Base-by-base conservation (phyloP, 2,329 filamentous ascomycete species). In the Cercospora sp. region DNA sequence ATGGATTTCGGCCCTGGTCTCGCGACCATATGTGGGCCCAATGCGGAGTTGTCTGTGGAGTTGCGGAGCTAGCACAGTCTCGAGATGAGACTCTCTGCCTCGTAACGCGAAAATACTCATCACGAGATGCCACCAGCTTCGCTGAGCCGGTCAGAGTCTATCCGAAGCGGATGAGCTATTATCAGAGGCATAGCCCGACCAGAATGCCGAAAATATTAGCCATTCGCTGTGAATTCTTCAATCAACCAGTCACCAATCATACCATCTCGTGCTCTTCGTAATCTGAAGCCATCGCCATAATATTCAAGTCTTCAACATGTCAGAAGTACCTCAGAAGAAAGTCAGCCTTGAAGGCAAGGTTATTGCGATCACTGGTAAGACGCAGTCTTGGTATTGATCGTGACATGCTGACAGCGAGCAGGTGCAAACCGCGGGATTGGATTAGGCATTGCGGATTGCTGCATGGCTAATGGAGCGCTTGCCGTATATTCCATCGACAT, bases 381-480 rank as follows among this genome's bases (percentile, higher is more conserved):
- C 16, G 1, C 36, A 7, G 16, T n/a, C 6, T 39, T n/a, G 6
- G 8, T 39, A 16, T 39, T 16, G 16, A 39, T 39, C 6, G 36
- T 7, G 36, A 39, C 6, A 3, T 39, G 16, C 36, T 39, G 3
- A 39, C 36, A 39, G 8, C 16, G 16, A 39, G 13, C 18, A 4
- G 84, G 84, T 28, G 80, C 80, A 1, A 80, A 79, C 4, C 79
- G 79, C 1, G 84, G 84, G 20, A 86, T 86, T 51, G 84, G 83
- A 20, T 78, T 82, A 5, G 82, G 81, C 3, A 79, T 84, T 66
- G 82, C 82, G 69, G 80, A 83, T 71, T 81, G 77, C 73, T 84
- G 83, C 69, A 80, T 84, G 26, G 70, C 72, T 60, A 84, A 84
- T 62, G 81, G 79, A 20, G 82, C 83, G 12, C 69, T 75, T 13